phyloP scores from a whole-genome alignment of 1,139 yeast genomes.

The Suhomyces choctaworum region DNA sequence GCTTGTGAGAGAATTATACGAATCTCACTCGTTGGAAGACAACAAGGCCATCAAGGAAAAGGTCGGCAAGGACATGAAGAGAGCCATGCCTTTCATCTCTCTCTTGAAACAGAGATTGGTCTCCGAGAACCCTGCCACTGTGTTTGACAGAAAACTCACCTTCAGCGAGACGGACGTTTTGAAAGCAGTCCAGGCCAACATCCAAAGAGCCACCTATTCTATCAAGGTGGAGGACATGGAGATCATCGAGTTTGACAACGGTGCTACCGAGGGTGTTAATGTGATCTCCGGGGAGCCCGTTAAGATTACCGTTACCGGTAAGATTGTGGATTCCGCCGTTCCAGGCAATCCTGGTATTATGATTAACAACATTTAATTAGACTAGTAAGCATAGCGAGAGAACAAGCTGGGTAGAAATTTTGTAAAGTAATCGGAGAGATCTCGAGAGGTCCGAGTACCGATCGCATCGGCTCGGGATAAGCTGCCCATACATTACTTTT shows the following conservation, averaged over 20 bases:
- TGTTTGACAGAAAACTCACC: conserved; percentile 82
- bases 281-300: conserved; percentile 70
- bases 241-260: conserved; percentile 57
- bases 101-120: conserved; percentile 76
- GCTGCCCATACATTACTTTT: no score
- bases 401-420: no score
- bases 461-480: no score
- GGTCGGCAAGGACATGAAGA: conserved; percentile 81
- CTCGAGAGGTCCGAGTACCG: no score
- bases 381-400: no score
- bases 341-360: conserved; percentile 94
- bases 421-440: no score
- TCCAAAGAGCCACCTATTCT: conserved; percentile 67
- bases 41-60: conserved; percentile 58
- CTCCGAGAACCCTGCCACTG: conserved; percentile 67
- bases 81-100: conserved; percentile 97
- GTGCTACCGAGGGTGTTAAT: conserved; percentile 61
- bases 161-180: conserved; percentile 77
- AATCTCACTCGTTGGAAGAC: conserved; percentile 59
- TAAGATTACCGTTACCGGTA: conserved; percentile 60
- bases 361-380: conserved; percentile 54
- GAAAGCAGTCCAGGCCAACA: conserved; percentile 52
- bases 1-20: conserved; percentile 77
- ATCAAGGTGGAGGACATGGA: conserved; percentile 58
- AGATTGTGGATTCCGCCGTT: conserved; percentile 77